Conservation (phyloP, 257 asterid genomes). For the Verbascum thapsus region DNA sequence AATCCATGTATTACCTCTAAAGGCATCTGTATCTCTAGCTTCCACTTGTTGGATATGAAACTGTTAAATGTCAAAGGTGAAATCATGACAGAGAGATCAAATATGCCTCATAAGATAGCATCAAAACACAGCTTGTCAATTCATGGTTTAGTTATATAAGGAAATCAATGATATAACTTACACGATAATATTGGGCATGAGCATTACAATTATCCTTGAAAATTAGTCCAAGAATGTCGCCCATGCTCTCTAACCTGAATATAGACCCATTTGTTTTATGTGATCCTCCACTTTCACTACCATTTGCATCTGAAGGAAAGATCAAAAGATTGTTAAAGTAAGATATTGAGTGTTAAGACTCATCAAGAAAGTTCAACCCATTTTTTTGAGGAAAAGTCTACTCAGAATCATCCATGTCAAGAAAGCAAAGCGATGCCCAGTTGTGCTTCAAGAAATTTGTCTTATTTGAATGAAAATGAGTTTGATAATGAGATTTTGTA, state of each 20-base stretch:
- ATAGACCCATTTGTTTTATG: slow-evolving; percentile 55
- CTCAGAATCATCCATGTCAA: slow-evolving; percentile 26
- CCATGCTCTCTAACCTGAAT: slow-evolving; percentile 83
- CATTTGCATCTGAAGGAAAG: slow-evolving; percentile 55
- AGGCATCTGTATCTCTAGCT: slow-evolving; percentile 53
- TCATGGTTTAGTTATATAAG: background rate
- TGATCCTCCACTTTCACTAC: slow-evolving; percentile 57
- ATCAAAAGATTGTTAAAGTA: slow-evolving; percentile 26
- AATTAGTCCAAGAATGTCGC: slow-evolving; percentile 71
- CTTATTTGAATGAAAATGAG: slow-evolving; percentile 12
- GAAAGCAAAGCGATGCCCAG: slow-evolving; percentile 15
- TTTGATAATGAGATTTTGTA: slow-evolving; percentile 3
- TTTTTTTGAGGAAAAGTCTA: slow-evolving; percentile 7
- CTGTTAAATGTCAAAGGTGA: slow-evolving; percentile 49
- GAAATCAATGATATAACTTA: slow-evolving; percentile 44
- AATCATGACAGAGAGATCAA: slow-evolving; percentile 23
- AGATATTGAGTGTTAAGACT: background rate
- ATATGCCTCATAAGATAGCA: slow-evolving; percentile 27
- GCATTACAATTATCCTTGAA: slow-evolving; percentile 60
- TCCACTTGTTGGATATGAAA: slow-evolving; percentile 86
- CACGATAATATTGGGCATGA: slow-evolving; percentile 90
- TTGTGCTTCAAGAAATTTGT: slow-evolving; percentile 16
- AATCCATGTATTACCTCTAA: slow-evolving; percentile 56
- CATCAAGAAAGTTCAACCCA: background rate
- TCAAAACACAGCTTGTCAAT: slow-evolving; percentile 4